A percentile compares a stretch with the other conserved stretches of the same genome.
These are phyloP conservation scores for Lichtheimia ramosa DNA, from an alignment of 371 early-diverging fungal species.

Conservation along the genomic window DNA sequence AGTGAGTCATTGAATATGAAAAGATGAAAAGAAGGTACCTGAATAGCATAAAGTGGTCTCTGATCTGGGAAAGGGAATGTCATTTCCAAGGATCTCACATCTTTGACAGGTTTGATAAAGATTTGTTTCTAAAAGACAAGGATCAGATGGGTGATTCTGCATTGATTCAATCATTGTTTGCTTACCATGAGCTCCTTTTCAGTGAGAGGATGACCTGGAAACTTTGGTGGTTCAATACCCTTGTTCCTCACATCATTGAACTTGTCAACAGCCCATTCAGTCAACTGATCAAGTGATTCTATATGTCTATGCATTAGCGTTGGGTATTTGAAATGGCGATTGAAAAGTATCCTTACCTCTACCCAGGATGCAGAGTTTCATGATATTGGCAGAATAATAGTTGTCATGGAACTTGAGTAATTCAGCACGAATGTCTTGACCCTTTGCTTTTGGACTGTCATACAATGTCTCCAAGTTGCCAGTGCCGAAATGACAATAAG, in stretches of 20 bases:
- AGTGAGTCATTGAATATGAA: not conserved
- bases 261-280: slow-evolving; percentile 79
- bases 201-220: slow-evolving; percentile 75
- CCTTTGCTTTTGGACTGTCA: slow-evolving; percentile 67
- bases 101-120: slow-evolving; percentile 81
- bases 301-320: not conserved
- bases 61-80: slow-evolving; percentile 89
- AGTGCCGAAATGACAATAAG: slow-evolving; percentile 86
- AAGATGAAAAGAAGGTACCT: slow-evolving; percentile 30
- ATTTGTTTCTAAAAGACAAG: slow-evolving; percentile 58
- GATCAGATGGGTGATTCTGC: not conserved
- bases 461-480: slow-evolving; percentile 84
- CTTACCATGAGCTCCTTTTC: slow-evolving; percentile 68
- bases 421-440: slow-evolving; percentile 81
- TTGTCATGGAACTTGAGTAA: slow-evolving; percentile 84
- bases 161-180: not conserved
- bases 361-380: slow-evolving; percentile 92
- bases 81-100: slow-evolving; percentile 74
- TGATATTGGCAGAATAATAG: slow-evolving; percentile 93
- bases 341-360: slow-evolving; percentile 51
- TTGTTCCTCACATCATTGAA: slow-evolving; percentile 78
- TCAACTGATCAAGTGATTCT: slow-evolving; percentile 85
- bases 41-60: slow-evolving; percentile 51
- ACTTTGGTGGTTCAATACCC: slow-evolving; percentile 68
- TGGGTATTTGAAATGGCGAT: too few relatives aligned